Base-by-base conservation (phyloP, 148 eudicot species). In the Rhododendron molle region DNA sequence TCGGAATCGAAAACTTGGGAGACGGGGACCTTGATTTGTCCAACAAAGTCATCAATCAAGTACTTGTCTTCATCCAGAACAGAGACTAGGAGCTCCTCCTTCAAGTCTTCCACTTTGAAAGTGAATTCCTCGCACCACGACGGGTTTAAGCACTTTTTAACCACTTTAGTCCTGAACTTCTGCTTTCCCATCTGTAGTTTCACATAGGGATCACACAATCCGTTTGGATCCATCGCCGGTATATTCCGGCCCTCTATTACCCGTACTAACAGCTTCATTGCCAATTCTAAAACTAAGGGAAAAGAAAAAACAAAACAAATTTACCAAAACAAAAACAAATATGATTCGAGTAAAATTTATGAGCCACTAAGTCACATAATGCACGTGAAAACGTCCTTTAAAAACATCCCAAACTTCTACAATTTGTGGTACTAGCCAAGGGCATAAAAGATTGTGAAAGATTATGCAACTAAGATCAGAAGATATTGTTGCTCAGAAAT, bases 21-120 rank as follows among this genome's bases (percentile, higher is more conserved):
- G 78, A 97, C 84, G 0, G 98, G 93, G 14, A 97, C 87, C 80
- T 90, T 94, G 76, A 95, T 86, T 46, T 90, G 92, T 28, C 99
- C 99, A 76, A 97, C 86, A 86, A 95, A 95, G 89, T 97, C 99
- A 87, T 97, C 98, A 72, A 90, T 90, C 82, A 92, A 91, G 84
- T 90, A 97, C 90, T 92, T 97, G 76, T 97, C 99, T 88, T 97
- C 99, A 90, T 97, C 98, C 85, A 95, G 84, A 16, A 97, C 98
- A 87, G 89, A 91, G n/a, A 95, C 87, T 1, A 91, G 78, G 11
- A 97, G 95, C 82, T 93, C 94, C 32, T 95, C 98, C 62, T 92
- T 92, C 83, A 97, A 92, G 85, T 97, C 99, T 54, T 97, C 99
- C 4, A 97, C 98, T 43, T 89, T 89, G 78, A 97, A 95, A 49